Evolutionary conservation across 23 red algal species (phyloP).

Genomic region (Cyanidiococcus yangmingshanensis): DNA sequence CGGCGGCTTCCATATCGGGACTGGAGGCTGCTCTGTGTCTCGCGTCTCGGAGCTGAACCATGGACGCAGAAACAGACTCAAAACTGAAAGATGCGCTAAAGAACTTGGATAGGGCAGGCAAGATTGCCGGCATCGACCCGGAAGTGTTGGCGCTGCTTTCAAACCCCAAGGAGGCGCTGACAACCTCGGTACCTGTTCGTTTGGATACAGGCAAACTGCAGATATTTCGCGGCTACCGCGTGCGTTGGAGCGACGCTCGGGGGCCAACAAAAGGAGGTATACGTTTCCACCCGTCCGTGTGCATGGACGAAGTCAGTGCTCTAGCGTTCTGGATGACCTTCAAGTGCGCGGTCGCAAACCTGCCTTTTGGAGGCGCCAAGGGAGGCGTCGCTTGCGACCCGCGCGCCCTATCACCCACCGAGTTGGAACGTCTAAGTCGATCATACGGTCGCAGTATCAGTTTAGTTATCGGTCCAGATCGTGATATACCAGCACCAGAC

Average conservation of each 20-base stretch:
- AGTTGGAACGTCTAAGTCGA: conserved; percentile 1
- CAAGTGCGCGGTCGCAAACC: conserved; percentile 7
- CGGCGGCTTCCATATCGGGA: too few species aligned
- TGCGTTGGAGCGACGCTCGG: conserved; percentile 7
- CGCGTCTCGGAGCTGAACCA: too few species aligned
- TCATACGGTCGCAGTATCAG: background rate
- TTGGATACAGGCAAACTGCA: background rate
- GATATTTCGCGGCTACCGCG: conserved; percentile 15
- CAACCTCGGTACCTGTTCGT: background rate
- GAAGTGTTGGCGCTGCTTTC: conserved; percentile 2
- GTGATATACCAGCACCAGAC: conserved; percentile 15
- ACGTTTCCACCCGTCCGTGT: conserved; percentile 17
- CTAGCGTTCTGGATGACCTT: conserved; percentile 19
- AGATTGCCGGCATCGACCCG: background rate
- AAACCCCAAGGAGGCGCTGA: background rate
- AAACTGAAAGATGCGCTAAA: conserved; percentile 2
- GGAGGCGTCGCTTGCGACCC: conserved; percentile 5
- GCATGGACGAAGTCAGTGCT: conserved; percentile 3
- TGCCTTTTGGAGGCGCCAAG: conserved; percentile 14
- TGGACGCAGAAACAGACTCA: background rate
- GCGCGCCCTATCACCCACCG: background rate
- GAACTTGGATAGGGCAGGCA: background rate
- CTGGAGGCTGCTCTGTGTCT: too few species aligned
- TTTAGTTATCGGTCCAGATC: background rate
- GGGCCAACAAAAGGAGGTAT: conserved; percentile 7